Evolutionary conservation across 164 flowering plant species (phyloP), one percentile per base, ranked within the genome.

Genomic region (Piper betle): DNA sequence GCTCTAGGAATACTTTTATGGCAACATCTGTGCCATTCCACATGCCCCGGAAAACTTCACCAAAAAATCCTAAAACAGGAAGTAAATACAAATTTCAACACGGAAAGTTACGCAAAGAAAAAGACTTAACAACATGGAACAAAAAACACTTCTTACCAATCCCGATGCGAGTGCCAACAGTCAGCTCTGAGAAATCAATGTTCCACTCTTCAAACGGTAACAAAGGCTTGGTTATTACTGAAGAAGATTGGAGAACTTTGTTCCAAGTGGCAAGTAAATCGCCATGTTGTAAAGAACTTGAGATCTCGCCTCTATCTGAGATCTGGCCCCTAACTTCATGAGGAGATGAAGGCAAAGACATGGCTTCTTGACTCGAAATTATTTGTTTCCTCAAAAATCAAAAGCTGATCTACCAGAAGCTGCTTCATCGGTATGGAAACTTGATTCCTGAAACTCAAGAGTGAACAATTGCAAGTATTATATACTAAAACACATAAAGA

Each of bases 1-100:
- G 99, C 84, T 94, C 97, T 41, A 88, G 70, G 60, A 91, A 94
- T 61, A 91, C 81, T 74, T 94, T 94, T 55, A 94, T 82, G 11
- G 99, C 96, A 68, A 94, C 99, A 61, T 94, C 96, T 17, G 99
- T 91, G 60, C 99, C 99, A 78, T 94, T 94, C 99, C 99, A 93
- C 19, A 82, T 74, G 9, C 99, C 99, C 69, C 86, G 95, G 58
- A 93, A 90, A 64, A 94, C 99, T 79, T 94, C 99, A 57, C 97
- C 99, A 69, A 88, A 94, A 67, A 84, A 91, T 20, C 99, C 99
- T 94, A 37, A 38, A 50, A 64, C 46, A 15, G 56, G 37, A 25
- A 25, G 33, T 25, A 25, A 25, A 1, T 25, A 25, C 33, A 25
- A 25, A 25, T n/a, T 25, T 25, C 33, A 25, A 25, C 33, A 25